Conservation (phyloP, 2,329 filamentous ascomycete genomes). For the Phaeosphaeria sp. region DNA sequence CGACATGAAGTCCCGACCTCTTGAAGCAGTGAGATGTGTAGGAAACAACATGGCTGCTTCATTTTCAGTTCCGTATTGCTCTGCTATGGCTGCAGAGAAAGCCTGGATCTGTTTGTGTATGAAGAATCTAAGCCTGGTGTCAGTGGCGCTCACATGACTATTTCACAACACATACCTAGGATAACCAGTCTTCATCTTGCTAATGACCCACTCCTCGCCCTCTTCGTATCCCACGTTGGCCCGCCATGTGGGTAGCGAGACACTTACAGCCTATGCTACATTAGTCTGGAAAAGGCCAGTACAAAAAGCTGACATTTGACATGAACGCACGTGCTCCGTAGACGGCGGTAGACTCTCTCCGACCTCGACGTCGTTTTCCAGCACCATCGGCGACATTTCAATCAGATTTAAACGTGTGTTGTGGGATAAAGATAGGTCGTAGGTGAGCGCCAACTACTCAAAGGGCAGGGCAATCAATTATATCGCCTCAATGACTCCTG, state of each 20-base stretch:
- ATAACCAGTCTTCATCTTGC: constrained; percentile 87
- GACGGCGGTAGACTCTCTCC: constrained; percentile 49
- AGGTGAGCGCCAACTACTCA: constrained; percentile 4
- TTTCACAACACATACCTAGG: constrained; percentile 66
- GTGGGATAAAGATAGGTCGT: constrained; percentile 3
- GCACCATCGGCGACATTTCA: constrained; percentile 34
- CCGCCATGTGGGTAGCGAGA: constrained; percentile 92
- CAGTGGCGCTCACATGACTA: constrained; percentile 6
- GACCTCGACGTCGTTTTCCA: constrained; percentile 46
- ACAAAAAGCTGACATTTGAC: constrained; percentile 2
- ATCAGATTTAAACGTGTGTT: neutral
- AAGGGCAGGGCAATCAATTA: constrained; percentile 8
- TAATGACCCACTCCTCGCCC: constrained; percentile 84
- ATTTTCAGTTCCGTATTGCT: constrained; percentile 66
- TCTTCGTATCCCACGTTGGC: constrained; percentile 94
- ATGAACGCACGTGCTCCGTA: constrained; percentile 49
- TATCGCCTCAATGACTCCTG: constrained; percentile 14
- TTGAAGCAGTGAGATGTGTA: constrained; percentile 69
- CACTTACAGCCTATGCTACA: constrained; percentile 79
- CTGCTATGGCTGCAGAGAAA: constrained; percentile 72
- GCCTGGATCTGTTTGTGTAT: constrained; percentile 82
- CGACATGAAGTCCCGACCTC: constrained; percentile 77
- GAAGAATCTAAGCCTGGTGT: constrained; percentile 72
- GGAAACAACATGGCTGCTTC: constrained; percentile 85
- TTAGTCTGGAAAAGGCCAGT: constrained; percentile 18